These are phyloP conservation scores for Blastocystis sp. DNA, from an alignment of 352 stramenopile genomes.

Conservation along the genomic window DNA sequence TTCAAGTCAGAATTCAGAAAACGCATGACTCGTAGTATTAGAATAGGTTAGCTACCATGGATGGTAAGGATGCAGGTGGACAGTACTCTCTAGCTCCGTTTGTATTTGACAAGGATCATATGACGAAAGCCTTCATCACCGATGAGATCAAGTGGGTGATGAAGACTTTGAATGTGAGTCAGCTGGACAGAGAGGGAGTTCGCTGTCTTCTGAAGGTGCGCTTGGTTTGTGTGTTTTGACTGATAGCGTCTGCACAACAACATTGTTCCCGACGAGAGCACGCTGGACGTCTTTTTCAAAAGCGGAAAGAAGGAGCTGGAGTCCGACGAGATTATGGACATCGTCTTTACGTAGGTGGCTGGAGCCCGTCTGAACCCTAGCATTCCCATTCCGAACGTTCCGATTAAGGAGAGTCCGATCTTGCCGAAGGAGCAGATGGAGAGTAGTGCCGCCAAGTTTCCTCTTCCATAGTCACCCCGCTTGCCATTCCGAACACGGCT, in stretches of 20 bases:
- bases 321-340: neutral
- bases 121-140: constrained; percentile 9
- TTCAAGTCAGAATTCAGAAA: no score
- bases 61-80: no score
- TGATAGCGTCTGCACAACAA: constrained; percentile 22
- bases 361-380: neutral
- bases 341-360: neutral
- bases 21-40: no score
- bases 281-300: constrained; percentile 17
- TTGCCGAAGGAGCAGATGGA: constrained; percentile 19
- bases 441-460: neutral
- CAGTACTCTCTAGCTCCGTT: neutral
- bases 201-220: neutral
- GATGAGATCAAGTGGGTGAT: constrained; percentile 11
- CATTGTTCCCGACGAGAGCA: neutral
- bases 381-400: constrained; percentile 8
- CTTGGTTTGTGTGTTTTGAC: neutral
- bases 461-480: neutral
- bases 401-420: neutral
- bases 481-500: neutral
- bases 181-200: constrained; percentile 30
- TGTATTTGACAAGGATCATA: constrained; percentile 11
- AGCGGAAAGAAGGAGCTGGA: neutral
- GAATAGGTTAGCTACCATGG: no score
- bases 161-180: neutral